Base-by-base conservation (phyloP, 1,139 yeast genomes). In the Taphrina confusa region DNA sequence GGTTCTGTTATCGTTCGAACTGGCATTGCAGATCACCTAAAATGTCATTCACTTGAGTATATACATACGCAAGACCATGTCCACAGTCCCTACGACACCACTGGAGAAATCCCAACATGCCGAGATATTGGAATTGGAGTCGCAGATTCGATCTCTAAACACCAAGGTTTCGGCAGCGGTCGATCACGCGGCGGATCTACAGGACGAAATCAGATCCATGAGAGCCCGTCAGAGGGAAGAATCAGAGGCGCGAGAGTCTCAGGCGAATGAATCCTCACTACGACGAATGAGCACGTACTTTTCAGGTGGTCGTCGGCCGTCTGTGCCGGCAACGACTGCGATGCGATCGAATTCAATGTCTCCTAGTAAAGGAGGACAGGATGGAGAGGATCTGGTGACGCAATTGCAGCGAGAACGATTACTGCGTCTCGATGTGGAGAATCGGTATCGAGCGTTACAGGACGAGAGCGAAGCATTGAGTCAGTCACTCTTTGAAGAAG, bases 381-480 rank as follows among this genome's bases (percentile, higher is more conserved):
- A 30, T 1, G 36, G 23, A 9, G 49, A 31, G 18, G 51, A 23
- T 44, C 67, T 66, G 31, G 54, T 54, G 61, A 44, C 60, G 22
- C 60, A 61, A 46, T 60, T 66, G 23, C 59, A 51, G 49, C 64
- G 65, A 34, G 67, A 65, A 37, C 56, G 63, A 2, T 55, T 57
- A 22, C 61, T 61, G 23, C 64, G 72, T 54, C 69, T 68, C 22
- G 75, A 71, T 5, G 82, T 84, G 1, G 85, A 82, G 66, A 71
- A 74, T 16, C 82, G 82, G 67, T 78, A 80, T 58, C 73, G 75
- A 60, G 74, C 75, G 64, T 73, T 84, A 42, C 78, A 82, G 63
- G 80, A 76, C n/a, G 90, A 84, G 68, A 84, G 83, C 55, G 89
- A 84, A 69, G 89, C 84, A 60, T 74, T 85, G 66, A 80, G 85